Evolutionary conservation across 148 eudicot genomes (phyloP).

Genomic region (Cornus florida): DNA sequence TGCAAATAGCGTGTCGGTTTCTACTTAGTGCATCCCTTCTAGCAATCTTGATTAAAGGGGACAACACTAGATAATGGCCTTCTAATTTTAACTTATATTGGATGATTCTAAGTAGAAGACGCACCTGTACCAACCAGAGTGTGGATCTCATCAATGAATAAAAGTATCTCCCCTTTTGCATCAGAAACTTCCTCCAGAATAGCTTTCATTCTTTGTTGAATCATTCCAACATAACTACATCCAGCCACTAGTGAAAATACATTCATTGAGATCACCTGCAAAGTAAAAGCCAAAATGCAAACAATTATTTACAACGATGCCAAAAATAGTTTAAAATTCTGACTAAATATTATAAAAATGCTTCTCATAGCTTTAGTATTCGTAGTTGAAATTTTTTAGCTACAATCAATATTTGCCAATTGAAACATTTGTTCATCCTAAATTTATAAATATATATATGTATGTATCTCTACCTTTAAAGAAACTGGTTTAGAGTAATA

Average conservation of each 20-base stretch:
- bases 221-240: conserved; percentile 88
- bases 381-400: no score
- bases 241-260: conserved; percentile 98
- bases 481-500: no score
- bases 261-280: conserved; percentile 88
- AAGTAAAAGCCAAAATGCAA: not conserved
- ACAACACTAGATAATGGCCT: no score
- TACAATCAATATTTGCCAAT: no score
- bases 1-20: no score
- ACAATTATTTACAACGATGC: conserved; percentile 6
- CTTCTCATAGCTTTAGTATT: no score
- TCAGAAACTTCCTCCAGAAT: conserved; percentile 90
- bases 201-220: conserved; percentile 93
- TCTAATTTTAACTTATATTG: not conserved
- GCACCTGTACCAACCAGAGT: conserved; percentile 98
- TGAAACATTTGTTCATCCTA: not conserved
- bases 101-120: conserved; percentile 17
- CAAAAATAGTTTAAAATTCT: no score
- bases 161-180: conserved; percentile 88
- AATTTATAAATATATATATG: not conserved
- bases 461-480: no score
- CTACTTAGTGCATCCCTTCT: not conserved
- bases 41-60: not conserved
- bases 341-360: no score
- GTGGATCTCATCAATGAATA: conserved; percentile 95